Evolutionary conservation across 208 protist genomes (phyloP).

Genomic region (Wallacemonas sp.): DNA sequence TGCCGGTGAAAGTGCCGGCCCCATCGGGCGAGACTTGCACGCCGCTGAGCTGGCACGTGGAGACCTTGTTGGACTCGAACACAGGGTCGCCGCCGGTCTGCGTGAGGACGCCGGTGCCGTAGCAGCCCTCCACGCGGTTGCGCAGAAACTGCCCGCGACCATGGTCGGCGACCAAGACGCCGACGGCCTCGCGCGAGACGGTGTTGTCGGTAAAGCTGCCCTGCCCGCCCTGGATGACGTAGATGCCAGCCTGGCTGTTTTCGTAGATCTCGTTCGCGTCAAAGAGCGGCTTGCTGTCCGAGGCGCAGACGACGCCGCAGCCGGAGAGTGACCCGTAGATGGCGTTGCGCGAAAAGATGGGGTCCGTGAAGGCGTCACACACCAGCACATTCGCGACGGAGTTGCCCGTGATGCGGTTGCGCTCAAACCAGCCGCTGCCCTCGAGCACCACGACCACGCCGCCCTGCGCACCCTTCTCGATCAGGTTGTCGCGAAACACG

Average conservation of each 20-base stretch:
- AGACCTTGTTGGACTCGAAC: conserved; percentile 59
- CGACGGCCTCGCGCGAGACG: conserved; percentile 62
- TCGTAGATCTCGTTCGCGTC: conserved; percentile 62
- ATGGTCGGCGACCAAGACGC: conserved; percentile 64
- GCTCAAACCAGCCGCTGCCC: conserved; percentile 64
- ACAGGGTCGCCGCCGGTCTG: conserved; percentile 59
- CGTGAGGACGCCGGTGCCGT: conserved; percentile 65
- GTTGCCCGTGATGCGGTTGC: conserved; percentile 74
- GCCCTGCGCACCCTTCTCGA: conserved; percentile 49
- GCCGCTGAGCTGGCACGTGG: conserved; percentile 49
- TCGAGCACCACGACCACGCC: conserved; percentile 73
- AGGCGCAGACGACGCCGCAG: conserved; percentile 63
- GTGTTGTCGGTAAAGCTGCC: conserved; percentile 50
- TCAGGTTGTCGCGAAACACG: conserved; percentile 71
- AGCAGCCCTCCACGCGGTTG: conserved; percentile 65
- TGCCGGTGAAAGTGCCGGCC: conserved; percentile 47
- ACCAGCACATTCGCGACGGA: conserved; percentile 73
- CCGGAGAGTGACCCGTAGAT: conserved; percentile 54
- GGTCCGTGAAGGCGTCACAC: conserved; percentile 51
- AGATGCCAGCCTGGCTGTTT: conserved; percentile 72
- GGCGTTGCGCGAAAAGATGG: conserved; percentile 49
- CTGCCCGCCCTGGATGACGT: conserved; percentile 49
- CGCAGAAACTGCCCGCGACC: conserved; percentile 59
- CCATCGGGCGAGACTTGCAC: conserved; percentile 59
- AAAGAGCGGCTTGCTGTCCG: conserved; percentile 47